A percentile compares a stretch with the other conserved stretches of the same genome.
Conservation (phyloP, 2,329 filamentous ascomycete species). For the Beauveria sp. region DNA sequence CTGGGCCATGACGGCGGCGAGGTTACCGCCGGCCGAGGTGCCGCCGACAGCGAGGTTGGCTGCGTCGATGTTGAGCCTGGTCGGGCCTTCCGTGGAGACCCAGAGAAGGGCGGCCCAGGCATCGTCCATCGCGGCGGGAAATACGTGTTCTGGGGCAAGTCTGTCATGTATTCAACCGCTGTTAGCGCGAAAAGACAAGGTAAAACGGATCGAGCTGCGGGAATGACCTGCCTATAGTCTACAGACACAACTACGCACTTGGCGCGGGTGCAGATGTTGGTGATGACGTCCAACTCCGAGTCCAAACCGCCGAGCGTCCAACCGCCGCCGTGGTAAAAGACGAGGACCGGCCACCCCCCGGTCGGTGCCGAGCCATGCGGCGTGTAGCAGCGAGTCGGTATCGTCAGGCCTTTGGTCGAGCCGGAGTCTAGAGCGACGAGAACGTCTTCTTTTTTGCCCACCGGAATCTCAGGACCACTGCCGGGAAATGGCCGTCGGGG, state of each 20-base stretch:
- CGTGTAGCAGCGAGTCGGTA: constrained; percentile 35
- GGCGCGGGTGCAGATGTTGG: constrained; percentile 31
- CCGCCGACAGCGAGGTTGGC: constrained; percentile 39
- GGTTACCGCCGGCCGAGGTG: constrained; percentile 21
- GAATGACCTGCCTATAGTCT: constrained; percentile 3
- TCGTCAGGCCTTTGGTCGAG: constrained; percentile 20
- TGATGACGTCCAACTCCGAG: constrained; percentile 41
- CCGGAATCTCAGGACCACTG: not conserved
- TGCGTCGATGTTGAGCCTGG: constrained; percentile 24
- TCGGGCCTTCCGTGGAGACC: constrained; percentile 17
- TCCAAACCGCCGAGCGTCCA: constrained; percentile 43
- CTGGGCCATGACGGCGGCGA: constrained; percentile 5
- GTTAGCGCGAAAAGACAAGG: not conserved
- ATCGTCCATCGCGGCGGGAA: constrained; percentile 44
- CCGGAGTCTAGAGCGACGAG: constrained; percentile 20
- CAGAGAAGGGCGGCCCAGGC: constrained; percentile 44
- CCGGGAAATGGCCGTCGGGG: not conserved
- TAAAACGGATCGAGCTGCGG: not conserved
- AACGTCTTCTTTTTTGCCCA: not conserved
- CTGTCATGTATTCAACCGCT: not conserved
- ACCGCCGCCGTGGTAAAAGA: constrained; percentile 44
- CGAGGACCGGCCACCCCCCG: constrained; percentile 38
- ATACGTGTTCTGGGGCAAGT: constrained; percentile 44
- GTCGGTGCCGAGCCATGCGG: constrained; percentile 29
- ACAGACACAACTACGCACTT: constrained; percentile 11